Base-by-base conservation (phyloP, 129 eudicot genomes). In the Logfia minima region DNA sequence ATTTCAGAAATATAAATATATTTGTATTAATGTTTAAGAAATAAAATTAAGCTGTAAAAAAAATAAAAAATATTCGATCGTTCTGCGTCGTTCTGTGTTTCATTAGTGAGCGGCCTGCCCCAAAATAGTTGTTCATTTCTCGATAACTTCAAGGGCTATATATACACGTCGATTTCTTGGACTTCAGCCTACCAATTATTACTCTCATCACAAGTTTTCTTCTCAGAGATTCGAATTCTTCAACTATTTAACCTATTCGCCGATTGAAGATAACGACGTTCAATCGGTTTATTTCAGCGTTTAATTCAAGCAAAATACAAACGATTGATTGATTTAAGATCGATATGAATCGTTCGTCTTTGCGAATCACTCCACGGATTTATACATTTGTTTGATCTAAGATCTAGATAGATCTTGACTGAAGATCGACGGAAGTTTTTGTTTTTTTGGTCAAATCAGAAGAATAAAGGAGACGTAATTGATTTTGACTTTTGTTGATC, bases 381-480 rank as follows among this genome's bases (percentile, higher is more conserved):
- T 70, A 68, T 56, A 68, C 68, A 53, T 26, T 78, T 70, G 82
- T 78, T 79, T 79, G 71, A 79, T 43, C 63, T 41, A 51, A 71
- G 72, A 79, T 63, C 66, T 79, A 69, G 70, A 59, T 69, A 48
- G 71, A 71, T 71, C 66, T 52, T 60, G n/a, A 45, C 53, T 60
- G 64, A 58, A 70, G 76, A 78, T 70, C 69, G 63, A 69, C 71
- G 64, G 80, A 58, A 58, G 28, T 19, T 58, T n/a, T 58, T 58
- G 13, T 19, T n/a, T 65, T 5, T 48, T 64, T 48, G 19, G 16
- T 76, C 66, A 22, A 34, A 28, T 39, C 53, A 16, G 52, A 66
- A 21, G 37, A 70, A 67, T 13, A 77, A 55, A 77, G 41, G 18
- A 71, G 77, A 19, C 77, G 65, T 70, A 39, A 34, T 43, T 62